Evolutionary conservation across 768 basidiomycete genomes (phyloP).

Genomic region (Clitopilus passeckerianus): DNA sequence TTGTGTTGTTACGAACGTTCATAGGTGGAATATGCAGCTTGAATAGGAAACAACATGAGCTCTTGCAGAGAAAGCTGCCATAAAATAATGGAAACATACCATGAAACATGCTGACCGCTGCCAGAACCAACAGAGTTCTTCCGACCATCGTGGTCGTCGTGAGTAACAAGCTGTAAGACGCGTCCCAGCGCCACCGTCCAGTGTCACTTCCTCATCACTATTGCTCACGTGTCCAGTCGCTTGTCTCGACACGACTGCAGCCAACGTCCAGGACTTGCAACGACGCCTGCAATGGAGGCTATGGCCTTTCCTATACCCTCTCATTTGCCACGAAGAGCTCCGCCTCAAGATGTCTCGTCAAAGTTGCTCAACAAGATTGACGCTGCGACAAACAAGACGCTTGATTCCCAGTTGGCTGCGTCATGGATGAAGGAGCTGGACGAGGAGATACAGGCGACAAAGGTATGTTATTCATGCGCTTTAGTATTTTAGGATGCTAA

Average conservation of each 20-base stretch:
- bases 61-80: neutral
- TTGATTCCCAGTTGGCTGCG: constrained; percentile 56
- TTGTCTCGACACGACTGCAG: constrained; percentile 1
- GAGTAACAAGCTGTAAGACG: neutral
- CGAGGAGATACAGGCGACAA: constrained; percentile 61
- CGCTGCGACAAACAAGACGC: constrained; percentile 47
- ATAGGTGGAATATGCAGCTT: constrained; percentile 79
- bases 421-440: constrained; percentile 76
- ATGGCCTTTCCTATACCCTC: constrained; percentile 77
- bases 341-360: constrained; percentile 63
- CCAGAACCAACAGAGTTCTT: constrained; percentile 39
- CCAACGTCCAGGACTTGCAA: neutral
- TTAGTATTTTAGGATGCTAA: neutral
- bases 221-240: constrained; percentile 9
- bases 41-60: neutral
- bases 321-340: constrained; percentile 64
- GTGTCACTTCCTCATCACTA: constrained; percentile 8
- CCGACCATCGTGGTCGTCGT: constrained; percentile 30
- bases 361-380: constrained; percentile 68
- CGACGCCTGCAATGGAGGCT: constrained; percentile 7
- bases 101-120: constrained; percentile 47
- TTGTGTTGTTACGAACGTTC: constrained; percentile 50
- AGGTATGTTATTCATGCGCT: constrained; percentile 38
- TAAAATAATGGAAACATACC: constrained; percentile 24
- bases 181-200: neutral